These are phyloP conservation scores for Plasmodium fragile DNA, from an alignment of 169 alveolate species.

Conservation along the genomic window DNA sequence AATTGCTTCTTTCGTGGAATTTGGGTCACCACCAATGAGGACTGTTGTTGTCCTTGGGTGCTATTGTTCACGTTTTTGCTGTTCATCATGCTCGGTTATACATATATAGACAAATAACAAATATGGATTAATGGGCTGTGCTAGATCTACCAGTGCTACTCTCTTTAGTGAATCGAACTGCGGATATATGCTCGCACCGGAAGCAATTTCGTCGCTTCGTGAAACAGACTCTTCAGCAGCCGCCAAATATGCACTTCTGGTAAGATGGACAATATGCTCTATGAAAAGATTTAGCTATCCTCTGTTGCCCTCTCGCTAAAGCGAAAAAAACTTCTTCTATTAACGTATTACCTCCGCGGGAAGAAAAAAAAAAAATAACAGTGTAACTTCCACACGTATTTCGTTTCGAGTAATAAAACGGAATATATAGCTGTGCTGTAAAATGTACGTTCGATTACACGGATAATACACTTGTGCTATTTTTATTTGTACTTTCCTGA, in stretches of 20 bases:
- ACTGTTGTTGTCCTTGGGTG: conserved; percentile 5
- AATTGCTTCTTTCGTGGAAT: conserved; percentile 73
- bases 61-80: conserved; percentile 19
- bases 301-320: not conserved
- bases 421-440: not conserved
- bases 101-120: not conserved
- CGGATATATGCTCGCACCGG: not conserved
- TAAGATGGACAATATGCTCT: not conserved
- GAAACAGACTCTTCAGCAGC: not conserved
- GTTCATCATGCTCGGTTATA: conserved; percentile 17
- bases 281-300: not conserved
- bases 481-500: not conserved
- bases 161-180: not conserved
- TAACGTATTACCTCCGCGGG: not conserved
- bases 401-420: not conserved
- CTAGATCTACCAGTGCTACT: not conserved
- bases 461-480: not conserved
- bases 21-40: conserved; percentile 44
- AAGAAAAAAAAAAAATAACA: not conserved
- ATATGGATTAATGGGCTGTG: not conserved
- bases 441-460: not conserved
- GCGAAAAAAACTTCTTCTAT: not conserved
- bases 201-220: not conserved
- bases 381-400: not conserved
- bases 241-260: not conserved